Evolutionary conservation across 1,284 basidiomycete genomes (phyloP), one percentile per base, ranked within the genome.

Genomic region (Cerioporus squamosus): DNA sequence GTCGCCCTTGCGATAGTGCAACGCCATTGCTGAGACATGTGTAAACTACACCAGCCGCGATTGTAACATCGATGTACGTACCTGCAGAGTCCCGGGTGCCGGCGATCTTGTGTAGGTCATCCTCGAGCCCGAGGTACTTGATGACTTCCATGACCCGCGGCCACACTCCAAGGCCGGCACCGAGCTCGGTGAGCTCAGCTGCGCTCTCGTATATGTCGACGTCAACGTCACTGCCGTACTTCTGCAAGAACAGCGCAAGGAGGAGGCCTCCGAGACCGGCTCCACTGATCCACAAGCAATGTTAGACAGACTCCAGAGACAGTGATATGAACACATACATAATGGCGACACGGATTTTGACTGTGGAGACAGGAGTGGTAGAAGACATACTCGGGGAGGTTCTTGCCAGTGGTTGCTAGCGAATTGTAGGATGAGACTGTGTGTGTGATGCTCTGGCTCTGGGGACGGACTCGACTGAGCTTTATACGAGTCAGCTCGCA

Each of bases 81-180:
- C 14, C 22, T 36, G 68, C 24, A 31, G 65, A 61, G 62, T 33
- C 69, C 80, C 75, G 79, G 45, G 68, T 64, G 53, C 77, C 78
- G 2, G 77, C 77, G 14, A 67, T 67, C 54, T 74, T 73, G 18
- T 80, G 63, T 2, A 86, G 65, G 4, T 79, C 80, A 10, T 77
- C 68, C 46, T 83, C 82, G 12, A 87, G 70, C 26, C 79, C 81
- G 29, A 87, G 68, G 61, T 73, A 77, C 57, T 68, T 70, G 40
- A 87, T 70, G 54, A 84, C 74, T 67, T 79, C 75, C 81, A 78
- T 79, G 45, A 77, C 69, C 72, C 83, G 76, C 39, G 77, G 75
- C 66, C 71, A 84, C 71, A 87, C 66, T 0, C 81, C 83, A 44
- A 87, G 74, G 8, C 85, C 85, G 22, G 83, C 84, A 15, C 85